A percentile compares a stretch with the other conserved stretches of the same genome.
phyloP scores from a whole-genome alignment of 2,329 filamentous ascomycete species.

The Teratosphaeria pseudoeucalypti region DNA sequence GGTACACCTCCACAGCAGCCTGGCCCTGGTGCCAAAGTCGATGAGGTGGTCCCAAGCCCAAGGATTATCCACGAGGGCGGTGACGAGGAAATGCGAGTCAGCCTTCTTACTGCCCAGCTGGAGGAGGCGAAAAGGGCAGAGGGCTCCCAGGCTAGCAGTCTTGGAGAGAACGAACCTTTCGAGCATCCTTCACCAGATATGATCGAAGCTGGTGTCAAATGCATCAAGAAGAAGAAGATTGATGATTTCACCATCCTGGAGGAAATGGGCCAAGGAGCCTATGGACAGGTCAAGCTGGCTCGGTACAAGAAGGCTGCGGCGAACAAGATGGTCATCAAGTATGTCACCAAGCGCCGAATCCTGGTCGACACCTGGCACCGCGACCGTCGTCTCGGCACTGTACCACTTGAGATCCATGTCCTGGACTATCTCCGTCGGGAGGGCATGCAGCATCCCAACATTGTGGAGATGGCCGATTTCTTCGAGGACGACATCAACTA shows the following conservation, averaged over 20 bases:
- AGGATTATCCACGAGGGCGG: conserved; percentile 23
- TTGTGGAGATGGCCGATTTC: conserved; percentile 60
- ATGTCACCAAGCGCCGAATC: conserved; percentile 92
- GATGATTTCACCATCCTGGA: conserved; percentile 85
- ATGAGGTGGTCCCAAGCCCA: conserved; percentile 18
- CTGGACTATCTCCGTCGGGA: conserved; percentile 80
- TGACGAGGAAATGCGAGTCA: conserved; percentile 30
- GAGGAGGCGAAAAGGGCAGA: conserved; percentile 14
- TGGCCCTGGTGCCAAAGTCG: conserved; percentile 10
- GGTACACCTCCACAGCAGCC: conserved; percentile 68
- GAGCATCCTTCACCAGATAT: conserved; percentile 29
- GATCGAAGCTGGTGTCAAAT: conserved; percentile 19
- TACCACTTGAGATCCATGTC: conserved; percentile 94
- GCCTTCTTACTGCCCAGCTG: conserved; percentile 42
- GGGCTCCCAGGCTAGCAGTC: conserved; percentile 4
- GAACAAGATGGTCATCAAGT: conserved; percentile 89
- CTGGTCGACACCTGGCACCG: conserved; percentile 97
- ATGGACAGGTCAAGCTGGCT: conserved; percentile 92
- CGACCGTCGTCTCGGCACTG: conserved; percentile 83
- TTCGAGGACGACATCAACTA: conserved; percentile 81
- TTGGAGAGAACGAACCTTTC: conserved; percentile 24
- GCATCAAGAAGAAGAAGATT: conserved; percentile 64
- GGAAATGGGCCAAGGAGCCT: conserved; percentile 97
- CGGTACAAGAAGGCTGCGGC: conserved; percentile 62
- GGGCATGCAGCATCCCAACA: conserved; percentile 53